Conservation (phyloP, 2,329 filamentous ascomycete genomes). For the Epichloe bromicola region DNA sequence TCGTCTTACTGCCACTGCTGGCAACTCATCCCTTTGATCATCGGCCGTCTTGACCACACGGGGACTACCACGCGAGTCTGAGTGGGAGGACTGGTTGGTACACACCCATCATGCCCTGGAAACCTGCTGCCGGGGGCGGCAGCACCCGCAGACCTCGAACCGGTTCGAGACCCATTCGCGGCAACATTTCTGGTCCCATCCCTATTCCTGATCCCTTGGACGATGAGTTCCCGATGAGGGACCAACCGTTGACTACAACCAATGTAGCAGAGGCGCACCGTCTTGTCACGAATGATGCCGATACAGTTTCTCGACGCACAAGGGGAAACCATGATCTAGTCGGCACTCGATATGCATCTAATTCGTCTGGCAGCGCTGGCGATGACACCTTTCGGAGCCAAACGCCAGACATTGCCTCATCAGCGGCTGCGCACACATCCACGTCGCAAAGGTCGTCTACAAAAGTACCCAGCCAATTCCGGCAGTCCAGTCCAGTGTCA, state of each 20-base stretch:
- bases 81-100: too few species aligned
- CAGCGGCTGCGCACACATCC: background rate
- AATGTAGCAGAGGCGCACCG: slow-evolving; percentile 9
- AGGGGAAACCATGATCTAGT: background rate
- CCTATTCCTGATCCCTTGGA: slow-evolving; percentile 36
- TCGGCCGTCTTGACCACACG: background rate
- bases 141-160: slow-evolving; percentile 11
- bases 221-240: slow-evolving; percentile 41
- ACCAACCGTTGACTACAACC: slow-evolving; percentile 23
- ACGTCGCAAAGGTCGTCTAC: background rate
- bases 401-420: background rate
- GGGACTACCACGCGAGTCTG: too few species aligned
- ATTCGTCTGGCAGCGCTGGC: background rate
- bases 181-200: slow-evolving; percentile 49
- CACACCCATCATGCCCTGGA: slow-evolving; percentile 26
- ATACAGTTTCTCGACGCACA: background rate
- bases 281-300: background rate
- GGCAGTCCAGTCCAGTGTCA: slow-evolving; percentile 7
- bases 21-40: background rate
- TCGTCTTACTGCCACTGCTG: background rate
- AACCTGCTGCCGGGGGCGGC: slow-evolving; percentile 25
- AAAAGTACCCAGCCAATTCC: background rate
- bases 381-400: background rate
- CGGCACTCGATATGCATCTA: background rate
- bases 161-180: slow-evolving; percentile 37